These are phyloP conservation scores for Corinectria fuckeliana DNA, from an alignment of 2,329 filamentous ascomycete species.

Conservation along the genomic window DNA sequence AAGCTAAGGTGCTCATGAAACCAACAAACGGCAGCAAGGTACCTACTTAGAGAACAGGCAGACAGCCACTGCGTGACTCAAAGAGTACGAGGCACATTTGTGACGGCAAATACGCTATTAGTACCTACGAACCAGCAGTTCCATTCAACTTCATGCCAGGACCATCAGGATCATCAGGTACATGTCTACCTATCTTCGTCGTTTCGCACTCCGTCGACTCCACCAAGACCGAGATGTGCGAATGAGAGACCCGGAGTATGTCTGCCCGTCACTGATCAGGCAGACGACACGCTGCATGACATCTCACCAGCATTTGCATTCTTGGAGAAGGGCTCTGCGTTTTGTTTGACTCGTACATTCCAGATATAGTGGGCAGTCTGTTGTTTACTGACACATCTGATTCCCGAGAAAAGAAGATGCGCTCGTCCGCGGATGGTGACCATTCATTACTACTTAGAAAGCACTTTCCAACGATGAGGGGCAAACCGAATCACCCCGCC, in stretches of 20 bases:
- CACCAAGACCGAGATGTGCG: constrained; percentile 12
- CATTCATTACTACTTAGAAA: no score
- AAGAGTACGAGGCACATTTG: no score
- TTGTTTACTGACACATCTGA: neutral
- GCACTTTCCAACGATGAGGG: no score
- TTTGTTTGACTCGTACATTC: constrained; percentile 16
- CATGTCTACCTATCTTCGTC: no score
- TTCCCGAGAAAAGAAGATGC: neutral
- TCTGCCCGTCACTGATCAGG: constrained; percentile 20
- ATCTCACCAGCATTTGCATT: neutral
- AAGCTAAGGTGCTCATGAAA: constrained; percentile 8
- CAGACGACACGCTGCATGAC: constrained; percentile 27
- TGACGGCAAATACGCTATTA: no score
- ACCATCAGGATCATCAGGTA: no score
- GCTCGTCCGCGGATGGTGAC: neutral
- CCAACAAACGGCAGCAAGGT: neutral
- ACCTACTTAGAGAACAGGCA: neutral
- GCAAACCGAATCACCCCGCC: neutral
- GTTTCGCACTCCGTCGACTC: constrained; percentile 8
- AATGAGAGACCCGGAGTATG: constrained; percentile 30
- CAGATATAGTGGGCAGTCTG: neutral
- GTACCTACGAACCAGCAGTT: no score
- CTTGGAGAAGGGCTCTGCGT: neutral
- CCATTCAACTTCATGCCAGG: no score
- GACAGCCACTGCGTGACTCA: constrained; percentile 12